A percentile compares a stretch with the other conserved stretches of the same genome.
Conservation (phyloP, 2,329 filamentous ascomycete species). For the Fusarium bactridioides region DNA sequence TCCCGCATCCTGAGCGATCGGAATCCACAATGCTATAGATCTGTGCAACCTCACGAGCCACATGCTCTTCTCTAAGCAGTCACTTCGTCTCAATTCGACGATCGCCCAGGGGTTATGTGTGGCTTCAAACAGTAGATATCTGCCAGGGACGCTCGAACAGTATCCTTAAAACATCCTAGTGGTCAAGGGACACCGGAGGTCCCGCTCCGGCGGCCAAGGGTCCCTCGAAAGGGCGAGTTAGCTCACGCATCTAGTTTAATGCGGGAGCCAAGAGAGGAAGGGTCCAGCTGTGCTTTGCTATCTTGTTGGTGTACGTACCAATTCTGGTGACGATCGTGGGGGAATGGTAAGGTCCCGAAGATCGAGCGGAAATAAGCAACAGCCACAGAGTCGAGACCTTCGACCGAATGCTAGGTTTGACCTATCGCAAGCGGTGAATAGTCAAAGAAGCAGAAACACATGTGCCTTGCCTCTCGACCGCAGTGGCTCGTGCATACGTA, state of each 20-base stretch:
- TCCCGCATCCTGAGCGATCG: background rate
- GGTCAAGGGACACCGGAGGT: background rate
- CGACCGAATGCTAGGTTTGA: background rate
- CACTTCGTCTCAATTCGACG: background rate
- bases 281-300: background rate
- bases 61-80: background rate
- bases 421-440: background rate
- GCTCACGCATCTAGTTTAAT: background rate
- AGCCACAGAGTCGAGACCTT: background rate
- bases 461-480: background rate
- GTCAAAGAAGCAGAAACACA: background rate
- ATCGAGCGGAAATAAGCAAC: constrained; percentile 12
- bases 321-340: constrained; percentile 10
- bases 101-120: background rate
- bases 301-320: background rate
- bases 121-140: background rate
- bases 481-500: background rate
- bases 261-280: background rate
- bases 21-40: constrained; percentile 17
- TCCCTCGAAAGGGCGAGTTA: background rate
- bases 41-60: constrained; percentile 15
- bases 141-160: background rate
- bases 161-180: constrained; percentile 1
- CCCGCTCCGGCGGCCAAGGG: constrained; percentile 7
- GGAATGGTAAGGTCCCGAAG: background rate